A percentile compares a stretch with the other conserved stretches of the same genome.
Evolutionary conservation across 768 basidiomycete species (phyloP).

Genomic region (Xanthoconium stramineum): DNA sequence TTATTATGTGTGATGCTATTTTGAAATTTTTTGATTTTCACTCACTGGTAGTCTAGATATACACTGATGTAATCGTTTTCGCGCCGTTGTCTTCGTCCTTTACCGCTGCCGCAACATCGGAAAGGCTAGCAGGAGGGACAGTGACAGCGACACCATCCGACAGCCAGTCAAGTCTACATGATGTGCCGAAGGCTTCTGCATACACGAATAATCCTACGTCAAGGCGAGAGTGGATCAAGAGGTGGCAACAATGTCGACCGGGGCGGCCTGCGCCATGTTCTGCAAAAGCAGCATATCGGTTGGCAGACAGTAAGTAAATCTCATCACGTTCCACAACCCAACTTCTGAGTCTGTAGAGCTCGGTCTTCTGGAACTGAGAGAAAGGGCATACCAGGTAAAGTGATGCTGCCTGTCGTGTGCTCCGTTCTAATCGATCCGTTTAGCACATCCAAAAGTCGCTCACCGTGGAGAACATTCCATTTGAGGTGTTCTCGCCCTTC

Average conservation of each 20-base stretch:
- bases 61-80: conserved; percentile 81
- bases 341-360: conserved; percentile 45
- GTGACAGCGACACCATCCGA: conserved; percentile 30
- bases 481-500: conserved; percentile 85
- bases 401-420: not conserved
- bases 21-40: not conserved
- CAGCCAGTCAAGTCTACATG: conserved; percentile 33
- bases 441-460: conserved; percentile 77
- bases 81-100: conserved; percentile 81
- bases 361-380: conserved; percentile 67
- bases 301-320: conserved; percentile 71
- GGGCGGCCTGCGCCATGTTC: conserved; percentile 70
- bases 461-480: conserved; percentile 75
- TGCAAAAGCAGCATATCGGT: conserved; percentile 78
- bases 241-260: conserved; percentile 62
- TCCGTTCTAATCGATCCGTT: conserved; percentile 4
- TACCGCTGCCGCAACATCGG: conserved; percentile 21
- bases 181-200: conserved; percentile 12
- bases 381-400: conserved; percentile 58
- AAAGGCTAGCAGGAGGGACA: conserved; percentile 6
- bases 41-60: conserved; percentile 49
- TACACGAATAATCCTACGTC: conserved; percentile 31
- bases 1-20: conserved; percentile 61
- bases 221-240: conserved; percentile 67
- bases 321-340: not conserved